These are phyloP conservation scores for Aethionema arabicum DNA, from an alignment of 345 rosid genomes.

Conservation along the genomic window DNA sequence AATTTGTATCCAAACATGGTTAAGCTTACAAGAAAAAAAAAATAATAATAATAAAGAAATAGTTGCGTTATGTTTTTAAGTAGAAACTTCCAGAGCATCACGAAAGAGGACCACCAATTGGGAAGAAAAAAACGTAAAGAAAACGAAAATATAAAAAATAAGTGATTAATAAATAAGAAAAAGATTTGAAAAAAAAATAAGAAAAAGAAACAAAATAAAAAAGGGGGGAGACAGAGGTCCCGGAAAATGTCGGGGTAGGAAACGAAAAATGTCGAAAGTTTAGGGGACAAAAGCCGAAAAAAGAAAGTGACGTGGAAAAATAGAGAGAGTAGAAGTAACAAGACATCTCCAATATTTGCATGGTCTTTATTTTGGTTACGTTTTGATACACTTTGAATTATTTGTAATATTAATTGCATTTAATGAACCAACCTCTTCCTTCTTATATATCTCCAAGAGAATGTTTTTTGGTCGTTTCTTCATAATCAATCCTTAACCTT, in stretches of 20 bases:
- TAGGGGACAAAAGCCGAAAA: slow-evolving; percentile 58
- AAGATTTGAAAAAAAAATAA: neutral
- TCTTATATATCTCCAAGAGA: slow-evolving; percentile 36
- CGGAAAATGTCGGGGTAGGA: slow-evolving; percentile 57
- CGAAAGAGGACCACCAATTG: slow-evolving; percentile 36
- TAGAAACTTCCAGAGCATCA: slow-evolving; percentile 18
- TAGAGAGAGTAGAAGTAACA: slow-evolving; percentile 18
- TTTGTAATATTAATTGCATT: slow-evolving; percentile 24
- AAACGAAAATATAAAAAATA: slow-evolving; percentile 4
- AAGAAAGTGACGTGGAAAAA: slow-evolving; percentile 53
- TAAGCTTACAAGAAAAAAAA: neutral
- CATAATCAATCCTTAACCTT: neutral
- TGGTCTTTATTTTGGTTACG: slow-evolving; percentile 35
- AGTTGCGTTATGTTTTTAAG: slow-evolving; percentile 20
- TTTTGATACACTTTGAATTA: slow-evolving; percentile 24
- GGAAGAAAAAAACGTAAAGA: neutral
- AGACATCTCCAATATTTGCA: slow-evolving; percentile 28
- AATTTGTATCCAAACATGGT: too few species aligned
- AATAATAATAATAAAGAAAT: too few species aligned
- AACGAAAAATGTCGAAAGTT: slow-evolving; percentile 54
- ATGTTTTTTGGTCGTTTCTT: slow-evolving; percentile 38
- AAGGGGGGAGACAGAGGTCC: slow-evolving; percentile 60
- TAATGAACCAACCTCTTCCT: slow-evolving; percentile 33
- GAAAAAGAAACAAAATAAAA: slow-evolving; percentile 13
- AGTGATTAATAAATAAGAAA: slow-evolving; percentile 19